Evolutionary conservation across 2,329 filamentous ascomycete genomes (phyloP).

Genomic region (Bipolaris bicolor): DNA sequence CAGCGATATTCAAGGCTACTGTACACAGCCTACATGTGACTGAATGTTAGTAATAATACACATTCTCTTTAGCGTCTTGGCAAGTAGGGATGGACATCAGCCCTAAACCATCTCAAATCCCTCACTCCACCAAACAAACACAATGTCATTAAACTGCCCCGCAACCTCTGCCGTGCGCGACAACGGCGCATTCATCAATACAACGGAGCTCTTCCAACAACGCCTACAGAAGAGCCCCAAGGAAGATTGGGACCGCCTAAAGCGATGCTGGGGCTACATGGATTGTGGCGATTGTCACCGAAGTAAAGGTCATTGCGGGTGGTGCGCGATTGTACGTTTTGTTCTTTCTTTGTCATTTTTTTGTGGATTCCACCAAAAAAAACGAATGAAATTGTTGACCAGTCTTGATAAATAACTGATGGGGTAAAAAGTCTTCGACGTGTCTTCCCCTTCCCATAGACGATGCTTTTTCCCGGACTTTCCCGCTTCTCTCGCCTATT

Average conservation of each 20-base stretch:
- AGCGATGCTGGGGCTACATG: constrained; percentile 43
- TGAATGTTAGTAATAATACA: too few species aligned
- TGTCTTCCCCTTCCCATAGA: constrained; percentile 52
- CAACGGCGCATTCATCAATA: constrained; percentile 21
- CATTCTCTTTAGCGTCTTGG: too few species aligned
- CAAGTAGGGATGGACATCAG: too few species aligned
- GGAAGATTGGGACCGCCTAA: constrained; percentile 39
- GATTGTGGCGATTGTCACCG: constrained; percentile 49
- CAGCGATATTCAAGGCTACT: too few species aligned
- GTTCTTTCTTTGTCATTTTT: neutral
- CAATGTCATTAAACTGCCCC: constrained; percentile 26
- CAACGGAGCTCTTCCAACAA: constrained; percentile 32
- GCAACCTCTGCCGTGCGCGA: constrained; percentile 4
- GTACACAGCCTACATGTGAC: too few species aligned
- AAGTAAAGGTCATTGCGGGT: constrained; percentile 49
- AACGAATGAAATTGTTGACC: too few species aligned
- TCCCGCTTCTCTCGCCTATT: constrained; percentile 51
- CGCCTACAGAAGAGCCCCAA: constrained; percentile 37
- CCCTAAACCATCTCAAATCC: neutral
- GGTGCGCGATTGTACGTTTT: constrained; percentile 52
- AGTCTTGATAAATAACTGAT: too few species aligned
- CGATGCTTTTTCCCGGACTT: constrained; percentile 45
- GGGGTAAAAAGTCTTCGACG: constrained; percentile 42
- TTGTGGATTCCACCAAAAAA: too few species aligned
- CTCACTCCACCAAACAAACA: neutral